Evolutionary conservation across 345 rosid species (phyloP), one percentile per base, ranked within the genome.

Genomic region (Gossypium stocksii): DNA sequence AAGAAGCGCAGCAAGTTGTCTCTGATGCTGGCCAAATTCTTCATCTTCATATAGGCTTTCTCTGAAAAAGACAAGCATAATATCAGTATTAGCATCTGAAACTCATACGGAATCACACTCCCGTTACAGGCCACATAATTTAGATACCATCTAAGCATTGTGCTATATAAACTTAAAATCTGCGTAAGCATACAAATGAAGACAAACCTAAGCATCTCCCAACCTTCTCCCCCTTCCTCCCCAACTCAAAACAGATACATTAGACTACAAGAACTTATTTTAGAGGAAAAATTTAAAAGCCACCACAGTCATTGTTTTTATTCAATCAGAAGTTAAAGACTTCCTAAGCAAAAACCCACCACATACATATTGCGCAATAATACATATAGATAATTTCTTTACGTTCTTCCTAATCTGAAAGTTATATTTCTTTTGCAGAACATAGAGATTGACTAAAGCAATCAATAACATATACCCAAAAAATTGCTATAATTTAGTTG

Each of bases 1-100:
- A 67, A 96, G 83, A 53, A 96, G 75, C 3, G 98, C 98, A 81
- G 98, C 98, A 74, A 96, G 97, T 76, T 93, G 87, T 74, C 99
- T 88, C 81, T 93, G 98, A 79, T 89, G 89, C 82, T 76, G 92
- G 82, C 64, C 64, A 60, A 60, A 60, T 60, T 60, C 64, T 60
- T 60, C 64, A 60, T 60, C 64, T 25, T 60, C 64, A 60, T 60
- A 60, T 25, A 60, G n/a, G 9, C 64, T 59, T 59, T 60, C 64
- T 12, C 64, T 60, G 85, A 65, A 76, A 29, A 77, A 16, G 23
- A 74, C 52, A 74, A 68, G 68, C n/a, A 56, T 13, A 52, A 7
- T 1, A 45, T 59, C 41, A 73, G 41, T 2, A 59, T 15, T 44
- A 7, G 14, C 25, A 52, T 12, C 57, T 16, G 12, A 22, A 59